A percentile compares a stretch with the other conserved stretches of the same genome.
phyloP scores from a whole-genome alignment of 208 protist genomes.

The Acanthamoeba castellanii region DNA sequence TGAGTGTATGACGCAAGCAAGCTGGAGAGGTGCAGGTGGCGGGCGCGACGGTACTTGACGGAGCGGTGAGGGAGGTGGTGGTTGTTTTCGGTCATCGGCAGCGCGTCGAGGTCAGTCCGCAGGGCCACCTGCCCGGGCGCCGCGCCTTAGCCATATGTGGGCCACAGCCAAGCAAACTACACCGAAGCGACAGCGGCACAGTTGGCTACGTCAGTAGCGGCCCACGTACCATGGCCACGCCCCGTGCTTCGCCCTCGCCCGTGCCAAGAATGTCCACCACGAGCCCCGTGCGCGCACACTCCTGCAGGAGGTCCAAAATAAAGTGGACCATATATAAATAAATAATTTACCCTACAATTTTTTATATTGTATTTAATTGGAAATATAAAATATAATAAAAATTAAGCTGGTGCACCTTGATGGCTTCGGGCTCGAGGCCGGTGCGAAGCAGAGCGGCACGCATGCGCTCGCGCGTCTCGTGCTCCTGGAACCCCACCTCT shows the following conservation, averaged over 20 bases:
- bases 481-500: constrained; percentile 78
- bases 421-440: constrained; percentile 55
- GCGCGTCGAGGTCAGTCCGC: constrained; percentile 80
- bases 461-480: background rate
- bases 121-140: constrained; percentile 74
- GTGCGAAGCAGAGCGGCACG: background rate
- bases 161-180: too few relatives aligned
- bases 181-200: too few relatives aligned
- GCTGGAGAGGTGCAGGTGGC: background rate
- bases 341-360: background rate
- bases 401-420: constrained; percentile 10
- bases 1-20: background rate
- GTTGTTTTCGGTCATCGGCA: constrained; percentile 82
- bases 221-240: background rate
- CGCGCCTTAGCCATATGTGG: too few relatives aligned
- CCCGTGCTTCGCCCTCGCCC: background rate
- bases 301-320: background rate
- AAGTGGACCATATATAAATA: background rate
- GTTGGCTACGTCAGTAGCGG: too few relatives aligned
- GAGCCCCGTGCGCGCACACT: constrained; percentile 59
- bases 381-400: too few relatives aligned
- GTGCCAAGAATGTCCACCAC: constrained; percentile 75
- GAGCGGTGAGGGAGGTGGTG: constrained; percentile 77
- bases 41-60: background rate
- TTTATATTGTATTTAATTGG: background rate